Base-by-base conservation (phyloP, 768 basidiomycete species). In the Trametopsis cervina region DNA sequence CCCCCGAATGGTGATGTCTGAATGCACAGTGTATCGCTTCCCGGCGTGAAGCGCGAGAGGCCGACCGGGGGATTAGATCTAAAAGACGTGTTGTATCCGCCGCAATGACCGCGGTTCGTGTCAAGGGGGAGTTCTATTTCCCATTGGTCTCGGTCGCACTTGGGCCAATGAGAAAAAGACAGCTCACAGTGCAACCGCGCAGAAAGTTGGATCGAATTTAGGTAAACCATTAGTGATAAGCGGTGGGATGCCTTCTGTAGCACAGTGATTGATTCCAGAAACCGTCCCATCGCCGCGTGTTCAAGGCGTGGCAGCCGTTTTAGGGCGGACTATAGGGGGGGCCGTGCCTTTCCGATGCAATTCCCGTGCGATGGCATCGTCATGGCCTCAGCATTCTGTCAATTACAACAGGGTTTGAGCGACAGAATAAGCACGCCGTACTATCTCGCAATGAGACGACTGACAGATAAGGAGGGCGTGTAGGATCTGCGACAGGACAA, bases 301-400 rank as follows among this genome's bases (percentile, higher is more conserved):
- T 39, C 44, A 52, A 57, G 60, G 63, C 69, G 57, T 70, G 69
- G 63, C 59, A 48, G 44, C 56, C 57, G 49, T 60, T 65, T 63
- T 57, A 52, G 61, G 63, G 54, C 52, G 58, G 45, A 57, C 56
- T 57, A 50, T 45, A 46, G 40, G 50, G n/a, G n/a, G 40, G 45
- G 46, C 41, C 29, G 36, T 44, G 17, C 26, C 41, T 36, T 36
- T 46, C n/a, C 42, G 18, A 11, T 13, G 25, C 24, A 29, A 21
- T 38, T 17, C 45, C 36, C 45, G 33, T 24, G 36, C 20, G 35
- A 22, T 24, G 22, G 20, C n/a, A n/a, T n/a, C n/a, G n/a, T n/a
- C n/a, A n/a, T n/a, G n/a, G n/a, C n/a, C n/a, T n/a, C n/a, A n/a
- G n/a, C n/a, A n/a, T n/a, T n/a, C n/a, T n/a, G n/a, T n/a, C n/a